Evolutionary conservation across 2,329 filamentous ascomycete genomes (phyloP), one percentile per base, ranked within the genome.

Genomic region (Coccinonectria pachysandricola): DNA sequence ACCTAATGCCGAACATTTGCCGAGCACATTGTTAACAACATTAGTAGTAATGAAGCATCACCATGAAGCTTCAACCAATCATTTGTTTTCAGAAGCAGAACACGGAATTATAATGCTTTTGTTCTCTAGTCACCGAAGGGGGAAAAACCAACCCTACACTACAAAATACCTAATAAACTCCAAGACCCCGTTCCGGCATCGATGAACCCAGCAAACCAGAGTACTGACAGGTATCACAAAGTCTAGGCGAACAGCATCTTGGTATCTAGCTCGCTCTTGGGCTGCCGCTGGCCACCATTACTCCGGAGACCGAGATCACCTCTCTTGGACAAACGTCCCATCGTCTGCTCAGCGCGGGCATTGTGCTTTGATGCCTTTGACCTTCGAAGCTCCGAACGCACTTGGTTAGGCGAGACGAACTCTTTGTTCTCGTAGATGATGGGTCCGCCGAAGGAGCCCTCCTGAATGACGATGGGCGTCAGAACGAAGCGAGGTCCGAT

Each of bases 401-500:
- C 75, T 59, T 95, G 84, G 71, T 98, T 98, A 7, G 91, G 91
- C 42, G 81, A 91, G 28, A 98, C 83, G 47, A 94, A 98, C 54
- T 94, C 80, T 67, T 85, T 91, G 64, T 96, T 96, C 65, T 96
- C 85, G 60, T 93, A 98, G 49, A 98, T 92, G 39, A 96, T 85
- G 3, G 91, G 88, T 0, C 91, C 91, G 28, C 88, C 88, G 45
- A 98, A 96, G 35, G 82, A 87, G 21, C 85, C 86, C 54, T 98
- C 91, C 44, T 93, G 76, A 41, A 96, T 94, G 31, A 96, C 77
- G 40, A 95, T 95, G 1, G 91, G 88, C 14, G 86, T 95, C 26
- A 95, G 64, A 15, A 95, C 86, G 43, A 95, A 88, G 23, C 91
- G 73, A 0, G 91, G 91, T 0, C 91, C 91, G 36, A 98, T 93